These are phyloP conservation scores for Basipetospora sp. DNA, from an alignment of 2,329 filamentous ascomycete species.

Conservation along the genomic window DNA sequence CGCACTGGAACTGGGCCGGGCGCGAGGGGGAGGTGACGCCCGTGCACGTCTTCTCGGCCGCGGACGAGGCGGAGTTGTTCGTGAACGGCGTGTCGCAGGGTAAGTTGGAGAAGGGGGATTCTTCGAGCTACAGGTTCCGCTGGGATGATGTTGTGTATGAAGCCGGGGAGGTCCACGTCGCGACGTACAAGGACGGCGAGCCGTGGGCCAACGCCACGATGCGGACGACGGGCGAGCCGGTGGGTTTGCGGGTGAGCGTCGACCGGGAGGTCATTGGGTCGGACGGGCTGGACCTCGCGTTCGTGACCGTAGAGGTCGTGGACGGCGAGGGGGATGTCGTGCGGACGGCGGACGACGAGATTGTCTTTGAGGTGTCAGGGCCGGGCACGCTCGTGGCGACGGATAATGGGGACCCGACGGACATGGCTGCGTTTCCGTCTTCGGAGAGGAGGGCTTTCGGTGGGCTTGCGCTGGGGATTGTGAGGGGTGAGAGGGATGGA, in stretches of 20 bases:
- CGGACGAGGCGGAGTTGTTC: conserved; percentile 39
- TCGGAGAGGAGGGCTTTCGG: conserved; percentile 24
- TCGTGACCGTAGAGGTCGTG: conserved; percentile 28
- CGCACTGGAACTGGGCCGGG: conserved; percentile 42
- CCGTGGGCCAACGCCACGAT: conserved; percentile 29
- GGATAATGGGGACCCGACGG: conserved; percentile 34
- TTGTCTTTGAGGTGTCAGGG: conserved; percentile 26
- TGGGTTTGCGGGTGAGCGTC: conserved; percentile 22
- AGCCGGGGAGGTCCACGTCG: conserved; percentile 31
- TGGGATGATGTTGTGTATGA: conserved; percentile 36
- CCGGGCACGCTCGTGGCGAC: conserved; percentile 28
- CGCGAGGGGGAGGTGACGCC: conserved; percentile 32
- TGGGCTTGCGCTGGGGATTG: conserved; percentile 26
- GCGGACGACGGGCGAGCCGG: conserved; percentile 25
- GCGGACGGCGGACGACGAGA: conserved; percentile 24
- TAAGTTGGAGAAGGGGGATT: conserved; percentile 18
- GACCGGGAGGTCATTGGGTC: conserved; percentile 24
- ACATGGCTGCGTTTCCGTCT: conserved; percentile 27
- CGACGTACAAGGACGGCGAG: conserved; percentile 30
- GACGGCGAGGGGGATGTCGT: conserved; percentile 29
- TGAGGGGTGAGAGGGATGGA: conserved; percentile 16
- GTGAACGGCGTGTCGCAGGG: conserved; percentile 34
- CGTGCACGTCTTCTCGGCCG: conserved; percentile 37
- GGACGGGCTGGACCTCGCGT: conserved; percentile 32
- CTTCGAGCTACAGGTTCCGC: conserved; percentile 31